Evolutionary conservation across 148 eudicot genomes (phyloP).

Genomic region (Rhododendron simsii): DNA sequence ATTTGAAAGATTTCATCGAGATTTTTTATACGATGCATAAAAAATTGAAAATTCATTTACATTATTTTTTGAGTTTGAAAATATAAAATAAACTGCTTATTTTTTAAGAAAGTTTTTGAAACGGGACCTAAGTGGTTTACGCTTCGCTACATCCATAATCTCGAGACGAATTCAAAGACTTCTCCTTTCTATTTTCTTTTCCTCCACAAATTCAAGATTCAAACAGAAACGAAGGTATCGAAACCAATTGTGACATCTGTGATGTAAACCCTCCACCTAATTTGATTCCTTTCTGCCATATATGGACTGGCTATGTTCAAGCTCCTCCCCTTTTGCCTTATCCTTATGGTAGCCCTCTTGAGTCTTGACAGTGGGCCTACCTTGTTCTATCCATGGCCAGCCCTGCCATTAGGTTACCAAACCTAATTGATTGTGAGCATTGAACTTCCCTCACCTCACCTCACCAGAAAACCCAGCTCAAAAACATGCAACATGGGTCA

Average conservation of each 20-base stretch:
- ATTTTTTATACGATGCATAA: too few species aligned
- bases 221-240: not conserved
- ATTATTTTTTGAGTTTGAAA: too few species aligned
- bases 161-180: not conserved
- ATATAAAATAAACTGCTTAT: too few species aligned
- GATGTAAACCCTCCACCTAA: constrained; percentile 5
- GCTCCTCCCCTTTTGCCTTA: not conserved
- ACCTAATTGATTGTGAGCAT: constrained; percentile 1
- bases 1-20: too few species aligned
- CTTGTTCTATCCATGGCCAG: not conserved
- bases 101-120: too few species aligned
- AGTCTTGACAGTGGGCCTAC: not conserved
- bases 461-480: constrained; percentile 1
- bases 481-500: not conserved
- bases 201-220: not conserved
- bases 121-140: not conserved
- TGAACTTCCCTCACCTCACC: not conserved
- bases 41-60: too few species aligned
- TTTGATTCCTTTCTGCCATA: not conserved
- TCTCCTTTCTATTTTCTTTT: not conserved
- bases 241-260: not conserved
- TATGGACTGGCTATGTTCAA: constrained; percentile 2
- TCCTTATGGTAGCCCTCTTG: not conserved
- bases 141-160: not conserved
- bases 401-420: not conserved